Conservation (phyloP, 2,329 filamentous ascomycete genomes). For the Monosporascus sp. region DNA sequence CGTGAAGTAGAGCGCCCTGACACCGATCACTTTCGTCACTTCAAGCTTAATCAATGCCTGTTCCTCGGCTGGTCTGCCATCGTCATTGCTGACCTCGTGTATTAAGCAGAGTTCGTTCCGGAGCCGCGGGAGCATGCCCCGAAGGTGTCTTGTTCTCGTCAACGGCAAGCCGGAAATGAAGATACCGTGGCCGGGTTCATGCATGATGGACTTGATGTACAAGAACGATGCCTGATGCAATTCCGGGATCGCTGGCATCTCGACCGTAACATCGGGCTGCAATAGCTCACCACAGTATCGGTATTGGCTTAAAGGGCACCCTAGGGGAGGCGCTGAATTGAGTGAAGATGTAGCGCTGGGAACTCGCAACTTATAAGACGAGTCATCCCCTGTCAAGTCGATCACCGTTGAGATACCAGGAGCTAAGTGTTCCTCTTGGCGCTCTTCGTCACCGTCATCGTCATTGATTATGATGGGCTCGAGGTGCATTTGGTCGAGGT, state of each 20-base stretch:
- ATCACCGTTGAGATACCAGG: conserved; percentile 17
- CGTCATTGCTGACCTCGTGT: conserved; percentile 20
- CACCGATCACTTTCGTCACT: conserved; percentile 12
- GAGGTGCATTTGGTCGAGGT: background rate
- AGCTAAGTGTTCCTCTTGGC: conserved; percentile 5
- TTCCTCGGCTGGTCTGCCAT: conserved; percentile 14
- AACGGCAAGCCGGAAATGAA: conserved; percentile 24
- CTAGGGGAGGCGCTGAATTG: background rate
- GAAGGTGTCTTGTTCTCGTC: conserved; percentile 22
- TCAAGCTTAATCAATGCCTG: conserved; percentile 25
- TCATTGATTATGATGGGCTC: background rate
- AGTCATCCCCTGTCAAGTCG: conserved; percentile 15
- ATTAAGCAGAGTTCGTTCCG: conserved; percentile 26
- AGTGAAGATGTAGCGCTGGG: background rate
- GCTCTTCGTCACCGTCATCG: background rate
- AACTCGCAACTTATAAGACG: background rate
- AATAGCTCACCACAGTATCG: conserved; percentile 10
- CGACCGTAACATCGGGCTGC: conserved; percentile 12
- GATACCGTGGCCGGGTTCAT: conserved; percentile 6
- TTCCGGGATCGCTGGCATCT: conserved; percentile 9
- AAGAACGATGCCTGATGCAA: conserved; percentile 20
- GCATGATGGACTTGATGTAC: conserved; percentile 16
- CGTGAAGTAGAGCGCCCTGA: conserved; percentile 25
- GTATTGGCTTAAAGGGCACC: conserved; percentile 1
- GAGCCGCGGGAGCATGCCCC: conserved; percentile 20